Base-by-base conservation (phyloP, 306 rosid species). In the Echinosophora koreensis region DNA sequence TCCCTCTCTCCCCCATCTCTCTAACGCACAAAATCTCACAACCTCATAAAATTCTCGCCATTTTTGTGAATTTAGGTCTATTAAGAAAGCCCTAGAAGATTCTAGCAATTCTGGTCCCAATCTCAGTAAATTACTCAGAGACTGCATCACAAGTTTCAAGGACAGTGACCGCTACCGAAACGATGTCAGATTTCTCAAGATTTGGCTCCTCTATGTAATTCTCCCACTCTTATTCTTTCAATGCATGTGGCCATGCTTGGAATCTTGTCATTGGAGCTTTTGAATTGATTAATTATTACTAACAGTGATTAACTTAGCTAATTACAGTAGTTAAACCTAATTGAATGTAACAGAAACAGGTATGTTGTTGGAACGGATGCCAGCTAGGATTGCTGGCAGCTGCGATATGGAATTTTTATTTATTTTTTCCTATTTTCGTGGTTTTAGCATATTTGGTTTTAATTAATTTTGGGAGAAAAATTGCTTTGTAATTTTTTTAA, bases 111-210 rank as follows among this genome's bases (percentile, higher is more conserved):
- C 88, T 4, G 59, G 52, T n/a, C 56, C 12, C 16, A 71, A 67
- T 61, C 84, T 91, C 79, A 6, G 32, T 38, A 69, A 77, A 38
- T 88, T 91, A 67, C 86, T 89, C 59, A 15, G 58, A 12, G 88
- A 91, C 58, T 93, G 98, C 86, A 85, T 88, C 73, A 8, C 13
- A 11, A 78, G 22, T 16, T 93, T 89, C 86, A 87, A 80, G 84
- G 71, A 79, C 81, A 66, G 27, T 35, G 84, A 18, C 39, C 88
- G 38, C n/a, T 93, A 93, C 87, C 81, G 83, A 55, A 72, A 87
- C 60, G 98, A 91, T 80, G 42, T 74, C 83, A 81, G 98, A 87
- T 93, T 93, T 69, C 93, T 93, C 76, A 89, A 88, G 88, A 87
- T 93, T 69, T 91, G 98, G 93, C 80, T 91, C 84, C 84, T 93